Evolutionary conservation across 73 alveolate genomes (phyloP).

Genomic region (Uronychia setigera): DNA sequence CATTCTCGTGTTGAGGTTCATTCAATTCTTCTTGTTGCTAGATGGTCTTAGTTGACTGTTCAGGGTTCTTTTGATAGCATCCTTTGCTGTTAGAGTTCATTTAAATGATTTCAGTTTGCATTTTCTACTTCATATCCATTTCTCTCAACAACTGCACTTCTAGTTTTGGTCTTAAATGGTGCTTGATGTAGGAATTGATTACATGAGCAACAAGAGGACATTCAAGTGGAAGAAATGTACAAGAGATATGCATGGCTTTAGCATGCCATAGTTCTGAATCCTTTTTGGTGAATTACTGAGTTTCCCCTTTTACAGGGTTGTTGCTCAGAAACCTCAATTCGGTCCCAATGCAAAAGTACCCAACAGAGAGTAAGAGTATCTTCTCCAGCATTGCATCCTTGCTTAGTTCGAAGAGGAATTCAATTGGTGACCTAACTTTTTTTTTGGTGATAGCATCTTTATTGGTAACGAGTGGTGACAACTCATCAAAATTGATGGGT

Average conservation of each 20-base stretch:
- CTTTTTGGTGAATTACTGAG: constrained; percentile 13
- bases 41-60: too few species aligned
- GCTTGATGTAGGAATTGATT: constrained; percentile 53
- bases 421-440: constrained; percentile 10
- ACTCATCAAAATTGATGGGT: constrained; percentile 59
- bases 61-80: too few species aligned
- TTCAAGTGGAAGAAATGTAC: constrained; percentile 59
- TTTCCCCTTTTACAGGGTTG: constrained; percentile 12
- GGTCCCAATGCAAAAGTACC: constrained; percentile 68
- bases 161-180: constrained; percentile 34
- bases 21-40: too few species aligned
- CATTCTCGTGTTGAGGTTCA: not conserved
- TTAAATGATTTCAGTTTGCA: not conserved
- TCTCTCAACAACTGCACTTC: constrained; percentile 7
- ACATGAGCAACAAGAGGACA: constrained; percentile 63
- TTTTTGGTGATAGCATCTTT: not conserved
- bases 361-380: constrained; percentile 46
- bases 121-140: too few species aligned
- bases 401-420: constrained; percentile 52
- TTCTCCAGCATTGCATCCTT: constrained; percentile 76
- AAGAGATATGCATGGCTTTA: constrained; percentile 52
- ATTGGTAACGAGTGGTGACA: constrained; percentile 1
- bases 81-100: too few species aligned
- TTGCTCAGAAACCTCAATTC: constrained; percentile 47
- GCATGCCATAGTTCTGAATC: constrained; percentile 77